A percentile compares a stretch with the other conserved stretches of the same genome.
Evolutionary conservation across 352 stramenopile species (phyloP).

Genomic region (Phytophthora crassamura): DNA sequence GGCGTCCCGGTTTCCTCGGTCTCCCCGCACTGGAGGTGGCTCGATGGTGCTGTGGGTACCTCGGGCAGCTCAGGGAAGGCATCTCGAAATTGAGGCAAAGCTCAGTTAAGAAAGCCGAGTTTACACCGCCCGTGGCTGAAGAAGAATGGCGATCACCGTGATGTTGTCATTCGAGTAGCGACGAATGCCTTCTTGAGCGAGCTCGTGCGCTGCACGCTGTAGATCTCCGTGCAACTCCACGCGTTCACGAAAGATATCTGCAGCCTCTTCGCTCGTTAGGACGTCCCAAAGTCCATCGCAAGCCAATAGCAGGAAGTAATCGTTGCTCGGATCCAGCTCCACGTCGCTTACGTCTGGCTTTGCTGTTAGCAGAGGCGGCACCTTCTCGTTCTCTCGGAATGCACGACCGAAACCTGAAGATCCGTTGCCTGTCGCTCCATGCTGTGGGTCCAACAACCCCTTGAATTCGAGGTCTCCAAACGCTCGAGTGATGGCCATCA

Average conservation of each 20-base stretch:
- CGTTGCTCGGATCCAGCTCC: conserved; percentile 39
- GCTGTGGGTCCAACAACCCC: conserved; percentile 33
- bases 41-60: conserved; percentile 69
- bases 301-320: conserved; percentile 79
- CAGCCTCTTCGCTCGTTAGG: conserved; percentile 70
- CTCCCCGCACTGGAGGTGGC: conserved; percentile 38
- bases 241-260: conserved; percentile 57
- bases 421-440: conserved; percentile 17
- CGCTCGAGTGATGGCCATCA: conserved; percentile 86
- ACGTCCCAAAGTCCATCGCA: conserved; percentile 90
- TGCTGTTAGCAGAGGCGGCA: conserved; percentile 57
- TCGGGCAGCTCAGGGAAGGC: conserved; percentile 37
- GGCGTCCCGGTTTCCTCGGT: conserved; percentile 32
- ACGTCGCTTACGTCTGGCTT: conserved; percentile 57
- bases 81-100: conserved; percentile 54
- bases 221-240: conserved; percentile 60
- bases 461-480: conserved; percentile 91
- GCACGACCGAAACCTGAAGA: conserved; percentile 18
- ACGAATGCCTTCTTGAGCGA: conserved; percentile 76
- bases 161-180: conserved; percentile 87
- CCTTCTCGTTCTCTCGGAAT: conserved; percentile 57
- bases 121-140: conserved; percentile 12
- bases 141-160: conserved; percentile 56
- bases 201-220: conserved; percentile 67
- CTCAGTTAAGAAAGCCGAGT: conserved; percentile 34